Percentiles rank a stretch among this genome's conserved stretches.
Evolutionary conservation across 1,284 basidiomycete genomes (phyloP).

Genomic region (Cutaneotrichosporon sp.): DNA sequence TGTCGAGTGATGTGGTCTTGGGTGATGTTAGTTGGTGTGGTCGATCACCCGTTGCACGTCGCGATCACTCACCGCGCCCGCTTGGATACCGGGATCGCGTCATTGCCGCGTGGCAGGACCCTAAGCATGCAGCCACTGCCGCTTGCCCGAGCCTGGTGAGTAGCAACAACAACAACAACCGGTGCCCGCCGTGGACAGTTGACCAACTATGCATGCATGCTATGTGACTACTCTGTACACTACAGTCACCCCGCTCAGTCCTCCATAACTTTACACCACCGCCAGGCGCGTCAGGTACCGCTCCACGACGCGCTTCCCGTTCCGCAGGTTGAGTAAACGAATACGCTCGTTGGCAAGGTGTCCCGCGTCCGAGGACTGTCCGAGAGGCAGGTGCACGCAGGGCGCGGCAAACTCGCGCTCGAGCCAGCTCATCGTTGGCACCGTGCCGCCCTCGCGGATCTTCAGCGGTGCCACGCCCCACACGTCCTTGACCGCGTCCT

Average conservation of each 20-base stretch:
- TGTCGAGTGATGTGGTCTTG: neutral
- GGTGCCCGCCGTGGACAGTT: too few species aligned
- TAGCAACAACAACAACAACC: neutral
- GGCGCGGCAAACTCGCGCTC: conserved; percentile 76
- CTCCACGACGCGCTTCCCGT: conserved; percentile 53
- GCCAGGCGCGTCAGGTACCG: conserved; percentile 42
- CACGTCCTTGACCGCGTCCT: conserved; percentile 75
- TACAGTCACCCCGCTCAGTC: neutral
- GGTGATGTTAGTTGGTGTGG: neutral
- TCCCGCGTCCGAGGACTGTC: conserved; percentile 50
- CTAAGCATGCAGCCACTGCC: neutral
- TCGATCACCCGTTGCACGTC: neutral
- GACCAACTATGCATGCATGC: too few species aligned
- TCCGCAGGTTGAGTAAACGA: conserved; percentile 53
- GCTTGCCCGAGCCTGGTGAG: too few species aligned
- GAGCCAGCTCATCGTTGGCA: conserved; percentile 86
- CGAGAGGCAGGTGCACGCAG: conserved; percentile 52
- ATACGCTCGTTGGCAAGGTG: conserved; percentile 56
- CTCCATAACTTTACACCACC: conserved; percentile 22
- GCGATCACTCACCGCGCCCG: neutral
- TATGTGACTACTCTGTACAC: neutral
- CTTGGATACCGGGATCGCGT: neutral
- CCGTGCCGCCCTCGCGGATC: conserved; percentile 87
- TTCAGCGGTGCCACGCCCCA: conserved; percentile 82
- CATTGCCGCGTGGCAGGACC: conserved; percentile 4